Evolutionary conservation across 352 stramenopile species (phyloP).

Genomic region (Thalassiosira gravida): DNA sequence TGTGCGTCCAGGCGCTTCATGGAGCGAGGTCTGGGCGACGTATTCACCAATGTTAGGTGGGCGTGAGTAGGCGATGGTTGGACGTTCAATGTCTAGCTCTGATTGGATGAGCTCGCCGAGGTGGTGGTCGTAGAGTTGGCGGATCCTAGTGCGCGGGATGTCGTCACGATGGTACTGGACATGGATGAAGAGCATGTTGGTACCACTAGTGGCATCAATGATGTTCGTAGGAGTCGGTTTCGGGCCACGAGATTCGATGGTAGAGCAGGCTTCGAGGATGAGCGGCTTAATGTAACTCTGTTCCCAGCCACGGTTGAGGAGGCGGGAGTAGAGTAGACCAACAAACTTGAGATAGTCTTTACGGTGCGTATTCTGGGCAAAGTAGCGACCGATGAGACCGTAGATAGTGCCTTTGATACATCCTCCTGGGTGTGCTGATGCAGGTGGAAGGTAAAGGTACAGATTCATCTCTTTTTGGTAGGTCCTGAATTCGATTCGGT

Average conservation of each 20-base stretch:
- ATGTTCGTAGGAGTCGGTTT: background rate
- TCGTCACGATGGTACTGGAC: background rate
- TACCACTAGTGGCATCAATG: background rate
- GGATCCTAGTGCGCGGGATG: background rate
- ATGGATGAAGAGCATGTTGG: background rate
- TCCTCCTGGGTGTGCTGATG: slow-evolving; percentile 21
- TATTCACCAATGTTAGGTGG: background rate
- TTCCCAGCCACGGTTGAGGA: background rate
- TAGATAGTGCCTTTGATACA: slow-evolving; percentile 7
- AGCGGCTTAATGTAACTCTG: background rate
- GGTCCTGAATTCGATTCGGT: background rate
- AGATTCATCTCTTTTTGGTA: slow-evolving; percentile 29
- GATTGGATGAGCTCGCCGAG: background rate
- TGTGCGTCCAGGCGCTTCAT: background rate
- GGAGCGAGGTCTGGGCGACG: background rate
- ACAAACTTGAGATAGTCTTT: background rate
- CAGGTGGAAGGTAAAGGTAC: slow-evolving; percentile 30
- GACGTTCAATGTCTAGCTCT: background rate
- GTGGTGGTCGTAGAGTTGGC: background rate
- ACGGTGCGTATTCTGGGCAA: background rate
- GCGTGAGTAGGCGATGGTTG: background rate
- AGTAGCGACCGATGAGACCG: background rate
- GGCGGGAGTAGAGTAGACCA: background rate
- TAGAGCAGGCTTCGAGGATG: background rate
- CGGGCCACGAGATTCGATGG: background rate